Base-by-base conservation (phyloP, 2,329 filamentous ascomycete genomes). In the Chaetomiaceae sp. region DNA sequence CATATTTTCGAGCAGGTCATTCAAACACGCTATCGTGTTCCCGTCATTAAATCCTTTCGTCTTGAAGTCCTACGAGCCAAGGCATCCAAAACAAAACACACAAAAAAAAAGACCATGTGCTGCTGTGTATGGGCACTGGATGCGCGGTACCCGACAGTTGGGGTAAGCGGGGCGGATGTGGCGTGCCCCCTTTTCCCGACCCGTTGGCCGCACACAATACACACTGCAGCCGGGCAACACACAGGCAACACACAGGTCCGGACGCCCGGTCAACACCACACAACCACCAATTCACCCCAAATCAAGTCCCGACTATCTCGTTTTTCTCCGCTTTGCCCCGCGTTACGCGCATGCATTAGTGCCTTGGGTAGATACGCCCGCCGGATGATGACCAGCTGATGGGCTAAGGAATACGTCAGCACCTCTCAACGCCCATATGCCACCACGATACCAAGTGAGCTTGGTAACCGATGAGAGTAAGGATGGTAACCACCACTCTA, bases 151-250 rank as follows among this genome's bases (percentile, higher is more conserved):
- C 16, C 6, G 41, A 27, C 9, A 27, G 20, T 34, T 9, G 21
- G 14, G 6, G 14, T 13, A 40, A 52, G 18, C 42, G 42, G 42
- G 49, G 49, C 34, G 34, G 27, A 44, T 30, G 48, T 50, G 40
- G 38, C 38, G 10, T 27, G 16, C 42, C 36, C 42, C 42, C 29
- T 16, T 40, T 52, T 34, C 30, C 25, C 37, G 43, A 21, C 14
- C 44, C 44, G 38, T 43, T 11, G 37, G n/a, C n/a, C n/a, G n/a
- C n/a, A n/a, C n/a, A n/a, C n/a, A 18, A 27, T 10, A 27, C 51
- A 10, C 51, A 48, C 29, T 21, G 14, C 32, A 53, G 33, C 51
- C 44, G 51, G 51, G 51, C 51, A 42, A 36, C 49, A n/a, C n/a
- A n/a, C n/a, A n/a, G n/a, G 20, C 7, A 25, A 21, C 30, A 18